These are phyloP conservation scores for Choanephora cucurbitarum DNA, from an alignment of 371 early-diverging fungal genomes.

Conservation along the genomic window DNA sequence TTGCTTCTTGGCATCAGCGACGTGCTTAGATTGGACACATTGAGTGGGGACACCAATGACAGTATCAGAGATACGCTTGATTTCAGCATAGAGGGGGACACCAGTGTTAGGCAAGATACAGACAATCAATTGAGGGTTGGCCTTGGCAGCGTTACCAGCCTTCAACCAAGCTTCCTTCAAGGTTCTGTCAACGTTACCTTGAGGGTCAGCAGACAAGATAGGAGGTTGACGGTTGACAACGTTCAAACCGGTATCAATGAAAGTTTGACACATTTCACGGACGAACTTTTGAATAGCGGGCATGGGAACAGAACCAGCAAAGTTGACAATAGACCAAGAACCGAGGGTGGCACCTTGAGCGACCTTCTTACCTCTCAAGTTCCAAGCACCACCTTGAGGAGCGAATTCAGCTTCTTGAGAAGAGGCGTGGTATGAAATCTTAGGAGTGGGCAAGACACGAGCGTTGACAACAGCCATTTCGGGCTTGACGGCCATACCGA, in stretches of 20 bases:
- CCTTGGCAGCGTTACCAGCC: conserved; percentile 73
- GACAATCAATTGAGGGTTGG: conserved; percentile 74
- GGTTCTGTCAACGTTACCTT: conserved; percentile 63
- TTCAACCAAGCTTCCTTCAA: conserved; percentile 72
- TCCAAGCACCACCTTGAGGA: conserved; percentile 90
- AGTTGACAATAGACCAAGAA: conserved; percentile 84
- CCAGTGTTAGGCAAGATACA: conserved; percentile 89
- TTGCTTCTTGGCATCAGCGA: conserved; percentile 60
- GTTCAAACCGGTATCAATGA: conserved; percentile 69
- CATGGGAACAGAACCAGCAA: conserved; percentile 41
- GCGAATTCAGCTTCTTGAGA: conserved; percentile 63
- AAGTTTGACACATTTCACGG: conserved; percentile 56
- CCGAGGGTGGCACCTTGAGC: conserved; percentile 73
- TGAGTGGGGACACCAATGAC: conserved; percentile 90
- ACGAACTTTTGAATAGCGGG: conserved; percentile 57
- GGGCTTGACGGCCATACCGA: conserved; percentile 70
- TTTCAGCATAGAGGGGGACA: conserved; percentile 86
- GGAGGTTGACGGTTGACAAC: conserved; percentile 60
- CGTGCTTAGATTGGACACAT: conserved; percentile 85
- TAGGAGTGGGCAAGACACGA: conserved; percentile 80
- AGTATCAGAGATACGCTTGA: conserved; percentile 94
- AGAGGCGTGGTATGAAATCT: conserved; percentile 66
- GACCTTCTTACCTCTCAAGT: conserved; percentile 85
- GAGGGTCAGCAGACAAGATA: conserved; percentile 69
- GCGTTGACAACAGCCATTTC: conserved; percentile 63